Evolutionary conservation across 306 rosid genomes (phyloP), one percentile per base, ranked within the genome.

Genomic region (Sindora glabra): DNA sequence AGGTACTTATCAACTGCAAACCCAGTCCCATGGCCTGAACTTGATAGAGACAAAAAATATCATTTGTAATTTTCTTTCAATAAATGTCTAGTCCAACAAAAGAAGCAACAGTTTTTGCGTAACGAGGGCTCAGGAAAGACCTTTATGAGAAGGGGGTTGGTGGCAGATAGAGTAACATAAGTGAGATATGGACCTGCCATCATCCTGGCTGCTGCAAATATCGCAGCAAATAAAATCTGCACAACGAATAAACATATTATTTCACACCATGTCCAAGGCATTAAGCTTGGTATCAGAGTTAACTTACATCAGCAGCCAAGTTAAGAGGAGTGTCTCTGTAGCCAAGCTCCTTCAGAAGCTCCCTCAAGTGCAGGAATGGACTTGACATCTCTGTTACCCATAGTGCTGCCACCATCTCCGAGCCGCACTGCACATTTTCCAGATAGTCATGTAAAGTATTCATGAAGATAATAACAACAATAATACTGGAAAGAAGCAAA

Each of bases 381-480:
- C 95, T 88, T 10, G 98, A 91, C 61, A 91, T 24, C 71, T 91
- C 98, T 30, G 96, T 83, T 45, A 91, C 67, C 90, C 92, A 91
- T 34, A 81, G 8, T 45, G 95, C 79, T 19, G 72, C 96, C 18
- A 81, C 81, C 83, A 83, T 51, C 67, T 88, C 98, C 11, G 98
- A 77, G 4, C 92, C 96, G 78, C 95, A 74, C 96, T 91, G 48
- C 52, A 42, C 22, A 37, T n/a, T 71, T 53, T 50, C 24, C 34
- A 13, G 70, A 15, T 12, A 8, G 6, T 3, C 3, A 3, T 24
- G 39, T 5, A 51, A 1, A 26, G 26, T 15, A 3, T 39, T 51
- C 15, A 22, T 36, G 1, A 2, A 36, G 17, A 29, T 27, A 5
- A 52, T 4, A 3, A 13, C 37, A 10, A 29, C 14, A 38, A 38